Evolutionary conservation across 2,329 filamentous ascomycete species (phyloP).

Genomic region (Mycosphaerella sp.): DNA sequence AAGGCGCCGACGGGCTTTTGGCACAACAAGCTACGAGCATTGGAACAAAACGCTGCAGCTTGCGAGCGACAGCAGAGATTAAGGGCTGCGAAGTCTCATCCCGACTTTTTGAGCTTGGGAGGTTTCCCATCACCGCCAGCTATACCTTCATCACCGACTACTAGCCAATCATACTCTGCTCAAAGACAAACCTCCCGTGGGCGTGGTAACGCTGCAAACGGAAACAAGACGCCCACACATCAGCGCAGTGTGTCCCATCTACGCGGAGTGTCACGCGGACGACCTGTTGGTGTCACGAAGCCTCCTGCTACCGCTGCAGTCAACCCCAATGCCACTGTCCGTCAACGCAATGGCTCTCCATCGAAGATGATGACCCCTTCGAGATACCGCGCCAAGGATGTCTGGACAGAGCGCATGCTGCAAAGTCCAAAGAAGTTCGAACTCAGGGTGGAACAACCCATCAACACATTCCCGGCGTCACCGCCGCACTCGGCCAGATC

Average conservation of each 20-base stretch:
- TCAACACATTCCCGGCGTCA: slow-evolving; percentile 38
- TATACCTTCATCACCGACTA: slow-evolving; percentile 26
- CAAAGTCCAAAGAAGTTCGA: slow-evolving; percentile 43
- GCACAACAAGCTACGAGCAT: slow-evolving; percentile 48
- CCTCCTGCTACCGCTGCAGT: slow-evolving; percentile 22
- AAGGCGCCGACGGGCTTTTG: slow-evolving; percentile 47
- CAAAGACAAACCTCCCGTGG: slow-evolving; percentile 26
- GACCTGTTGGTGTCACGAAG: slow-evolving; percentile 31
- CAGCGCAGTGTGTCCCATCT: slow-evolving; percentile 25
- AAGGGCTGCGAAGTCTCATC: slow-evolving; percentile 30
- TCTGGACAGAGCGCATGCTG: slow-evolving; percentile 50
- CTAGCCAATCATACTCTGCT: slow-evolving; percentile 28
- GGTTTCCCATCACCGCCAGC: slow-evolving; percentile 34
- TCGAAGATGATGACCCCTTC: slow-evolving; percentile 53
- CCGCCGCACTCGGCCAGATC: slow-evolving; percentile 43
- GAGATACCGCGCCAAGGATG: slow-evolving; percentile 42
- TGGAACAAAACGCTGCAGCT: slow-evolving; percentile 47
- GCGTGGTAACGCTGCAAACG: slow-evolving; percentile 28
- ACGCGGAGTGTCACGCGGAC: slow-evolving; percentile 32
- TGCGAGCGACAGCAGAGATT: slow-evolving; percentile 37
- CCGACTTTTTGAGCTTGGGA: slow-evolving; percentile 35
- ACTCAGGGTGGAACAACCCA: slow-evolving; percentile 42
- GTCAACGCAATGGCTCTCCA: slow-evolving; percentile 31
- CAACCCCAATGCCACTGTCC: slow-evolving; percentile 24
- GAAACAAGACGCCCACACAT: slow-evolving; percentile 23